A percentile compares a stretch with the other conserved stretches of the same genome.
phyloP scores from a whole-genome alignment of 2,329 filamentous ascomycete species.

The Clonostachys chloroleuca region DNA sequence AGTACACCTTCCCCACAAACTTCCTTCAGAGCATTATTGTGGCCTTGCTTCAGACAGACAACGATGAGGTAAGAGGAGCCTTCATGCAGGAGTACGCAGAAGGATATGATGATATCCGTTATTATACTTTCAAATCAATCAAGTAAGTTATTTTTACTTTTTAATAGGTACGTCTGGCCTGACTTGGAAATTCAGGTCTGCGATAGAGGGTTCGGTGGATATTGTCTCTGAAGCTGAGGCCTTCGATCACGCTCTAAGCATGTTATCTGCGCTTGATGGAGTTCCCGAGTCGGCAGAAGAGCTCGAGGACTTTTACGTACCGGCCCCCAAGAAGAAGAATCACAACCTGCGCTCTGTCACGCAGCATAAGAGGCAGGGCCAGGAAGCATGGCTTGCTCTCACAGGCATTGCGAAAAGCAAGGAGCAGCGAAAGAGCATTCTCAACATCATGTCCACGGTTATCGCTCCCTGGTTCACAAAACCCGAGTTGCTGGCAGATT shows the following conservation, averaged over 20 bases:
- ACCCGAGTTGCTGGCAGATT: constrained; percentile 89
- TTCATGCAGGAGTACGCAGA: constrained; percentile 77
- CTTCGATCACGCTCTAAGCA: constrained; percentile 53
- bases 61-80: constrained; percentile 59
- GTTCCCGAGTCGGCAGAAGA: constrained; percentile 65
- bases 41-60: constrained; percentile 52
- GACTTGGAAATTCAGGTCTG: neutral
- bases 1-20: constrained; percentile 64
- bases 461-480: constrained; percentile 88
- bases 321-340: constrained; percentile 61
- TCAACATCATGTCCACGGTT: constrained; percentile 69
- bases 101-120: constrained; percentile 79
- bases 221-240: constrained; percentile 19
- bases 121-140: constrained; percentile 72
- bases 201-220: neutral
- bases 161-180: neutral
- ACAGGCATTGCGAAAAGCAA: constrained; percentile 64
- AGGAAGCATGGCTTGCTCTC: constrained; percentile 81
- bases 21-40: constrained; percentile 64
- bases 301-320: constrained; percentile 64
- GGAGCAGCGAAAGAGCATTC: constrained; percentile 73
- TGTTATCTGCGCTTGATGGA: constrained; percentile 64
- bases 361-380: constrained; percentile 73
- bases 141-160: constrained; percentile 45
- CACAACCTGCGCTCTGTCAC: constrained; percentile 61